phyloP scores from a whole-genome alignment of 495 filamentous ascomycete species.

The Aspergillus olivimuriae region DNA sequence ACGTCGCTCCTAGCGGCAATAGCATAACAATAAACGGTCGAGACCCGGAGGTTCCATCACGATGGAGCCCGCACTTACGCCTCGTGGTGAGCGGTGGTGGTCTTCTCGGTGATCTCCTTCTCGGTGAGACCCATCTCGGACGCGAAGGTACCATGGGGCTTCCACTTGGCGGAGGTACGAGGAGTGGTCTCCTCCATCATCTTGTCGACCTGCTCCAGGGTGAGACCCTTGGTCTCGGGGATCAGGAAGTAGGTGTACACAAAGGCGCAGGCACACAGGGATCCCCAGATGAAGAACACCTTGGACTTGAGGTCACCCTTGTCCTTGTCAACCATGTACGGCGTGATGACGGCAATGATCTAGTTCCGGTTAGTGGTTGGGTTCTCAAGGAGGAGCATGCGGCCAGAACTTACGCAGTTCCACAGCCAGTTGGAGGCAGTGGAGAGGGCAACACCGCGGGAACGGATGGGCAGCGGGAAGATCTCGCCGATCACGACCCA shows the following conservation, averaged over 20 bases:
- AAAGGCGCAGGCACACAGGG: slow-evolving; percentile 57
- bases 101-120: slow-evolving; percentile 27
- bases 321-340: slow-evolving; percentile 66
- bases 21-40: too few relatives aligned
- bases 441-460: slow-evolving; percentile 71
- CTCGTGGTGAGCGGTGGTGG: slow-evolving; percentile 25
- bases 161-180: slow-evolving; percentile 68
- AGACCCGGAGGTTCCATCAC: too few relatives aligned
- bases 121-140: slow-evolving; percentile 53
- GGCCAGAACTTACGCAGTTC: slow-evolving; percentile 54
- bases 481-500: slow-evolving; percentile 88
- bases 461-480: slow-evolving; percentile 78
- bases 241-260: slow-evolving; percentile 77
- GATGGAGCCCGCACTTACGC: too few relatives aligned
- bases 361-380: slow-evolving; percentile 9
- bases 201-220: slow-evolving; percentile 82
- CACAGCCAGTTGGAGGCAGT: slow-evolving; percentile 87
- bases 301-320: slow-evolving; percentile 66
- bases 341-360: slow-evolving; percentile 67
- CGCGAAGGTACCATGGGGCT: slow-evolving; percentile 66
- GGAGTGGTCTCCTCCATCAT: slow-evolving; percentile 85
- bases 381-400: too few relatives aligned
- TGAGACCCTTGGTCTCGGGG: slow-evolving; percentile 81
- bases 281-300: slow-evolving; percentile 84
- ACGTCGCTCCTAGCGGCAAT: neutral